Evolutionary conservation across 2,329 filamentous ascomycete genomes (phyloP).

Genomic region (Fusarium setosum): DNA sequence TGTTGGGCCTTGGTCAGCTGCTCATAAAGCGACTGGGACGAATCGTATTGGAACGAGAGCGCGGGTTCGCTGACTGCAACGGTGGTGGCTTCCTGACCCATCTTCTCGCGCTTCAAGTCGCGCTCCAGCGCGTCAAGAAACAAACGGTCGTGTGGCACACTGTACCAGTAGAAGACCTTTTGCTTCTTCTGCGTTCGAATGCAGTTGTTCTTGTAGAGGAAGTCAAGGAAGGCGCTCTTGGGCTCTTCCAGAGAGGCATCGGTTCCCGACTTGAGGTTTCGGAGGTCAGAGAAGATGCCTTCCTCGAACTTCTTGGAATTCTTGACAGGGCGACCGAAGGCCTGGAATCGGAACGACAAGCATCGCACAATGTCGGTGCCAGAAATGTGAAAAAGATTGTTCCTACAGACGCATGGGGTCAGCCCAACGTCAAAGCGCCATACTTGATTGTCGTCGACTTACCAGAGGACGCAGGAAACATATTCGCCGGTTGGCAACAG

Average conservation of each 20-base stretch:
- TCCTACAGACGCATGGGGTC: conserved; percentile 52
- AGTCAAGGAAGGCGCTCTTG: conserved; percentile 98
- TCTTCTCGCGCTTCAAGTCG: conserved; percentile 98
- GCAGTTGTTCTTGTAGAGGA: conserved; percentile 99
- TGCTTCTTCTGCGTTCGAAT: conserved; percentile 99
- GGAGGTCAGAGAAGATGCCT: conserved; percentile 97
- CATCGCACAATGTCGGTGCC: conserved; percentile 99
- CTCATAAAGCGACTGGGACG: conserved; percentile 98
- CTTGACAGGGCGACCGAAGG: conserved; percentile 97
- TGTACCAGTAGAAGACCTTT: conserved; percentile 99
- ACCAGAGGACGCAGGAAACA: conserved; percentile 96
- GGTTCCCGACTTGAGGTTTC: conserved; percentile 97
- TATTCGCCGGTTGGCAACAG: conserved; percentile 97
- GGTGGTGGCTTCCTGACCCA: conserved; percentile 97
- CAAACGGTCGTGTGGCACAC: conserved; percentile 95
- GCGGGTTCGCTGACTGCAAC: conserved; percentile 97
- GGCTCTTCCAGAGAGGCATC: conserved; percentile 98
- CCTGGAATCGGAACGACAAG: conserved; percentile 97
- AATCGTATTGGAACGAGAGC: conserved; percentile 98
- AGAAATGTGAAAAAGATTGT: conserved; percentile 99
- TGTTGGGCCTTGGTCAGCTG: conserved; percentile 99
- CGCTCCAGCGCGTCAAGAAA: conserved; percentile 98
- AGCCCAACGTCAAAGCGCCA: neutral
- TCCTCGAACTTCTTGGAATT: conserved; percentile 99
- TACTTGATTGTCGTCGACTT: conserved; percentile 1